Conservation (phyloP, 2,329 filamentous ascomycete species). For the Ophiostoma pallidulum region DNA sequence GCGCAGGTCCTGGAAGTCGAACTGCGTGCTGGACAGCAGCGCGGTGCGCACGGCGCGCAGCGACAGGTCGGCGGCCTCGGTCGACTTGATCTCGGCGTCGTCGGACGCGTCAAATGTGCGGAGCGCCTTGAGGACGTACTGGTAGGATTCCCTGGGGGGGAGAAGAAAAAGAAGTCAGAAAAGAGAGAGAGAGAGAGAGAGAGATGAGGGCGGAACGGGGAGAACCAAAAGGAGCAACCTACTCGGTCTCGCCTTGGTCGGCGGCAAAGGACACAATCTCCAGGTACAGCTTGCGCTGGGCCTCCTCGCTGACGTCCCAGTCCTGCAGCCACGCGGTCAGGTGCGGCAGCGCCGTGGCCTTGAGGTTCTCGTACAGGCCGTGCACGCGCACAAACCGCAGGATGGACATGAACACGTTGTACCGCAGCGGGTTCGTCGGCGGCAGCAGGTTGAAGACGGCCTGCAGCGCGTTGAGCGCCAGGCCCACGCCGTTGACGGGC, state of each 20-base stretch:
- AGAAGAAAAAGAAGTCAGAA: not conserved
- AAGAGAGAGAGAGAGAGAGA: conserved; percentile 11
- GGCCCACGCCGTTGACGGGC: conserved; percentile 70
- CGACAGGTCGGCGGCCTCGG: conserved; percentile 51
- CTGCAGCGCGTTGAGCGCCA: conserved; percentile 83
- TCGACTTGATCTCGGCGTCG: conserved; percentile 45
- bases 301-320: conserved; percentile 76
- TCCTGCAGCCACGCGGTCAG: conserved; percentile 71
- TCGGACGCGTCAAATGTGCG: conserved; percentile 50
- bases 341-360: conserved; percentile 65
- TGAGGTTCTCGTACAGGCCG: conserved; percentile 72
- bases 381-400: conserved; percentile 69
- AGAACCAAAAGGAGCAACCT: conserved; percentile 29
- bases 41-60: conserved; percentile 47
- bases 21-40: conserved; percentile 45
- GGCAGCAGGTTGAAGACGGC: conserved; percentile 94
- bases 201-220: too few relatives aligned
- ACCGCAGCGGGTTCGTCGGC: conserved; percentile 67
- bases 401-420: conserved; percentile 84
- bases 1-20: conserved; percentile 72
- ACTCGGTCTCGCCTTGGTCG: conserved; percentile 68
- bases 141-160: conserved; percentile 46
- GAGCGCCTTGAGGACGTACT: conserved; percentile 55
- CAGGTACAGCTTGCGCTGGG: conserved; percentile 75
- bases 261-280: conserved; percentile 72